Base-by-base conservation (phyloP, 495 filamentous ascomycete genomes). In the Podospora appendiculata region DNA sequence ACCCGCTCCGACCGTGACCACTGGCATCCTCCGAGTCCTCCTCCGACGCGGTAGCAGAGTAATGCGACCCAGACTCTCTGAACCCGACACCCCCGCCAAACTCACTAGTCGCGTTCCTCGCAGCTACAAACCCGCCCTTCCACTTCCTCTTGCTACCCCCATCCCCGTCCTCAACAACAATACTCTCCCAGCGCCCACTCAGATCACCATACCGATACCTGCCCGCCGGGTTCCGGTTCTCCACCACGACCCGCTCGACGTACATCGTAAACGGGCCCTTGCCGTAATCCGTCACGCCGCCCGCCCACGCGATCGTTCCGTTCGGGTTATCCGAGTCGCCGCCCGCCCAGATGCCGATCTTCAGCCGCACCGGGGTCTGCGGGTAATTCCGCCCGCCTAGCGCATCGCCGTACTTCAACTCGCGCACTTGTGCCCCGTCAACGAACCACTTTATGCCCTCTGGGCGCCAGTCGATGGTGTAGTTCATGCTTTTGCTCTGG, bases 291-390 rank as follows among this genome's bases (percentile, higher is more conserved):
- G 85, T 88, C 32, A 69, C 67, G 41, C 90, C 91, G 48, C 86
- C 85, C 55, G 91, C 87, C 90, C 91, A 96, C 40, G 82, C 41
- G n/a, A 94, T 88, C 16, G 90, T 94, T 50, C 85, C 87, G 32
- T 81, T 62, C n/a, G 77, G 67, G 52, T 88, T 85, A 43, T 64
- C 62, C 1, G 83, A 67, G 58, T 89, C 84, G 58, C 90, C 90
- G 58, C 83, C 90, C 51, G 79, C 79, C 91, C 90, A 95, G 53
- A 83, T 76, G 52, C 90, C 91, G 39, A 94, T 69, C 62, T 84
- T 87, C 57, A 94, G 64, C 55, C 84, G 79, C 80, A 86, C 85
- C 13, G 90, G 90, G 17, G 89, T 93, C 70, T 95, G 90, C 12
- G 90, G 90, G 70, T 84, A 96, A 62, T 84, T 84, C 42, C 70